Evolutionary conservation across 768 basidiomycete species (phyloP).

Genomic region (Phaffia australis): DNA sequence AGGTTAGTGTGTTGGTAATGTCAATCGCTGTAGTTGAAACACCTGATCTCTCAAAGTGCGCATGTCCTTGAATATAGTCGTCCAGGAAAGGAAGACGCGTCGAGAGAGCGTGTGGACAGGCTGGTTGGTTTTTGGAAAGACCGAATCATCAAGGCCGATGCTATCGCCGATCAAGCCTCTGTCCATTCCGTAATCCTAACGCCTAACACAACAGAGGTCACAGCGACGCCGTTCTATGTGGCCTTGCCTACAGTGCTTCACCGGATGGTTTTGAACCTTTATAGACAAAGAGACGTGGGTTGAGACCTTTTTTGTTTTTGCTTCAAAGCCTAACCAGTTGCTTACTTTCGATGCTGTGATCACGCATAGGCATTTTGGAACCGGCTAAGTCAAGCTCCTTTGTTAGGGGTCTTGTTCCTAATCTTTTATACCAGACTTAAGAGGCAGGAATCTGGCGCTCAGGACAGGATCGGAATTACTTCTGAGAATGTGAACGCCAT

Average conservation of each 20-base stretch:
- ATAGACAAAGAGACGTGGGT: slow-evolving; percentile 39
- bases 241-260: slow-evolving; percentile 41
- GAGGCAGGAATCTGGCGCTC: slow-evolving; percentile 39
- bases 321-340: not conserved
- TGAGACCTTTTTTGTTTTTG: slow-evolving; percentile 31
- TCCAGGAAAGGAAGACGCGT: slow-evolving; percentile 26
- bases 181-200: not conserved
- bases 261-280: slow-evolving; percentile 40
- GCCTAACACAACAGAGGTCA: slow-evolving; percentile 23
- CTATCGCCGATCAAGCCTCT: not conserved
- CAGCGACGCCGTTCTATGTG: slow-evolving; percentile 23
- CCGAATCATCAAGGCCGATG: slow-evolving; percentile 7
- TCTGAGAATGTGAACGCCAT: slow-evolving; percentile 35
- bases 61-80: slow-evolving; percentile 19
- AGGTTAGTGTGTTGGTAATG: not conserved
- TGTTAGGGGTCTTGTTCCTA: slow-evolving; percentile 30
- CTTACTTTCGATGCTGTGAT: no score
- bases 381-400: slow-evolving; percentile 12
- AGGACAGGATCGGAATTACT: slow-evolving; percentile 40
- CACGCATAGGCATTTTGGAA: slow-evolving; percentile 13
- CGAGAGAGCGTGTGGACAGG: slow-evolving; percentile 26
- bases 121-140: slow-evolving; percentile 28
- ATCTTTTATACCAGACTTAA: slow-evolving; percentile 40
- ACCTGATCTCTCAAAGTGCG: no score
- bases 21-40: no score